Percentiles rank a stretch among this genome's conserved stretches.
phyloP scores from a whole-genome alignment of 768 basidiomycete genomes.

The Russula sp. region DNA sequence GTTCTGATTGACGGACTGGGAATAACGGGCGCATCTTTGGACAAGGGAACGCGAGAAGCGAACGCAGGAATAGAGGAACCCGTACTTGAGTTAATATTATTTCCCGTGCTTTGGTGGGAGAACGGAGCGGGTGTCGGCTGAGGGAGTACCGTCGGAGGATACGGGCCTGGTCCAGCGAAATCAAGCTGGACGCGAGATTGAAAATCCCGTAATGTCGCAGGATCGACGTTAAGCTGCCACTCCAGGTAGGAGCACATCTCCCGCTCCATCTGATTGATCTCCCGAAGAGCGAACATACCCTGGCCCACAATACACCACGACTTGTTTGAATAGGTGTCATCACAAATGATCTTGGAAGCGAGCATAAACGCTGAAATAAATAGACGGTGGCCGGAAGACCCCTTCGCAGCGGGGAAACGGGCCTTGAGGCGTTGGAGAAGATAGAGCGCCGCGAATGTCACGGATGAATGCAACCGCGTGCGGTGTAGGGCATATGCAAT shows the following conservation, averaged over 20 bases:
- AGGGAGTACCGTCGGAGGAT: conserved; percentile 60
- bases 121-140: conserved; percentile 40
- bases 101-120: conserved; percentile 24
- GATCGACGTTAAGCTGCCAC: conserved; percentile 83
- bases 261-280: conserved; percentile 96
- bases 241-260: conserved; percentile 93
- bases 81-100: conserved; percentile 25
- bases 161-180: conserved; percentile 54
- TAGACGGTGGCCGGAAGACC: conserved; percentile 84
- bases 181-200: conserved; percentile 59
- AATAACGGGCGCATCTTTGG: conserved; percentile 28
- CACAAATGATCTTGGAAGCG: conserved; percentile 69
- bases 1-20: conserved; percentile 24
- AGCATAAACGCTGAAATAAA: conserved; percentile 95
- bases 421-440: conserved; percentile 82
- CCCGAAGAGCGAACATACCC: conserved; percentile 64
- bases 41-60: conserved; percentile 27
- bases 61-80: conserved; percentile 30
- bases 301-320: conserved; percentile 63
- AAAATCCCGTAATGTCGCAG: conserved; percentile 56
- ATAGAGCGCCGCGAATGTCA: conserved; percentile 61
- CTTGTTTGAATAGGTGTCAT: conserved; percentile 69
- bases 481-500: conserved; percentile 87
- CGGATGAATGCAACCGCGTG: conserved; percentile 57
- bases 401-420: conserved; percentile 87